Conservation (phyloP, 108 stramenopile species). For the Mayamaea pseudoterrestris region DNA sequence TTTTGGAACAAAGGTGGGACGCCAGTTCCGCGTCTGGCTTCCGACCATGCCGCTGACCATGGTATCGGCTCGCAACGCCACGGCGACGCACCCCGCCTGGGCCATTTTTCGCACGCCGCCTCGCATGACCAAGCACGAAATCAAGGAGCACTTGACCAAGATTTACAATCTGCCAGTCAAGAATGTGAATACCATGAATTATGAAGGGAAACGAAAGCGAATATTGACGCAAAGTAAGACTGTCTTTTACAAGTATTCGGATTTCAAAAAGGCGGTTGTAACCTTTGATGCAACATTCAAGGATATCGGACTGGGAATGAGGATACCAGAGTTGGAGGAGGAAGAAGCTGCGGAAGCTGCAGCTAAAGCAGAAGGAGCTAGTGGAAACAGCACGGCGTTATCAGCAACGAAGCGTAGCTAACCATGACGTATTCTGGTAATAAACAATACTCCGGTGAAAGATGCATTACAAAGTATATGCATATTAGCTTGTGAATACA, state of each 20-base stretch:
- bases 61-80: slow-evolving; percentile 56
- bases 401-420: no score
- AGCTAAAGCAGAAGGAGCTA: not conserved
- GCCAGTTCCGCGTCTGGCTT: slow-evolving; percentile 77
- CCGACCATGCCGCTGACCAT: slow-evolving; percentile 76
- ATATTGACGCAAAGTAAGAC: slow-evolving; percentile 43
- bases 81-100: slow-evolving; percentile 36
- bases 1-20: no score
- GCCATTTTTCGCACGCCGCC: slow-evolving; percentile 81
- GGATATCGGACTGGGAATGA: slow-evolving; percentile 50
- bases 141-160: slow-evolving; percentile 87
- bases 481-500: no score
- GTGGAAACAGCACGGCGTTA: no score
- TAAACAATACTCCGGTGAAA: no score
- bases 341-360: slow-evolving; percentile 7
- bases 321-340: slow-evolving; percentile 38
- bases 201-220: slow-evolving; percentile 66
- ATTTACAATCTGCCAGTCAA: slow-evolving; percentile 82
- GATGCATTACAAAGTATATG: no score
- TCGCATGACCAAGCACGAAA: slow-evolving; percentile 91
- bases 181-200: slow-evolving; percentile 81
- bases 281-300: slow-evolving; percentile 60
- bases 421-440: no score
- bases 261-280: slow-evolving; percentile 84
- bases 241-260: slow-evolving; percentile 49